phyloP scores from a whole-genome alignment of 495 filamentous ascomycete species.

The Penicillium silybi region DNA sequence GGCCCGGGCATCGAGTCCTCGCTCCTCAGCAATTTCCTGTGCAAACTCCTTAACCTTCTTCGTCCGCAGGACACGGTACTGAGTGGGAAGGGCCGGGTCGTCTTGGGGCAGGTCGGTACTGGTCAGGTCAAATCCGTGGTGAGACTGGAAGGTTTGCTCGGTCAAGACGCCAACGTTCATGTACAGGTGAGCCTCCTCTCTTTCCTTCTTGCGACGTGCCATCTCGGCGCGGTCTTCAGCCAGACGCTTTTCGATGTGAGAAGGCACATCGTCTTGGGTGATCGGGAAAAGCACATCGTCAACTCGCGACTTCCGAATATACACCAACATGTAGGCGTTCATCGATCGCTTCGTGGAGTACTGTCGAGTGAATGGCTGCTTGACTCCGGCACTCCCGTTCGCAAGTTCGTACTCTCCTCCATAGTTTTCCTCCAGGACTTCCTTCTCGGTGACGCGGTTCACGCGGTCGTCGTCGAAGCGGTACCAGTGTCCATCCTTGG shows the following conservation, averaged over 20 bases:
- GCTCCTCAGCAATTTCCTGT: constrained; percentile 61
- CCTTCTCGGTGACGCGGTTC: constrained; percentile 83
- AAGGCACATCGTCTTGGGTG: constrained; percentile 69
- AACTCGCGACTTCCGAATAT: constrained; percentile 79
- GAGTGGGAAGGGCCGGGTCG: constrained; percentile 51
- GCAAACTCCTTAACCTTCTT: constrained; percentile 73
- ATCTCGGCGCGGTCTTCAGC: constrained; percentile 74
- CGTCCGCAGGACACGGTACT: constrained; percentile 66
- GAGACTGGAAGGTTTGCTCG: constrained; percentile 70
- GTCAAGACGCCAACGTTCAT: constrained; percentile 76
- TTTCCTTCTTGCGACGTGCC: constrained; percentile 74
- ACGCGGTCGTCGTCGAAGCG: constrained; percentile 97
- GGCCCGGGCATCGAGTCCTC: constrained; percentile 51
- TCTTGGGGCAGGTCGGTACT: constrained; percentile 65
- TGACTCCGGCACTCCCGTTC: constrained; percentile 54
- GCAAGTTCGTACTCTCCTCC: constrained; percentile 75
- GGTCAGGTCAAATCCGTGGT: constrained; percentile 83
- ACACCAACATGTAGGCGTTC: constrained; percentile 97
- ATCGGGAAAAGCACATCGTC: constrained; percentile 77
- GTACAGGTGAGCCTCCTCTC: constrained; percentile 90
- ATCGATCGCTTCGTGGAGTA: constrained; percentile 68
- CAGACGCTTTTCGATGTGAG: constrained; percentile 72
- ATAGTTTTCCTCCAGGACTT: constrained; percentile 95
- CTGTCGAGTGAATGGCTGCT: constrained; percentile 64
- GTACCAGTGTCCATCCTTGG: constrained; percentile 90